Evolutionary conservation across 2,329 filamentous ascomycete species (phyloP).

Genomic region (Apiospora arundinis): DNA sequence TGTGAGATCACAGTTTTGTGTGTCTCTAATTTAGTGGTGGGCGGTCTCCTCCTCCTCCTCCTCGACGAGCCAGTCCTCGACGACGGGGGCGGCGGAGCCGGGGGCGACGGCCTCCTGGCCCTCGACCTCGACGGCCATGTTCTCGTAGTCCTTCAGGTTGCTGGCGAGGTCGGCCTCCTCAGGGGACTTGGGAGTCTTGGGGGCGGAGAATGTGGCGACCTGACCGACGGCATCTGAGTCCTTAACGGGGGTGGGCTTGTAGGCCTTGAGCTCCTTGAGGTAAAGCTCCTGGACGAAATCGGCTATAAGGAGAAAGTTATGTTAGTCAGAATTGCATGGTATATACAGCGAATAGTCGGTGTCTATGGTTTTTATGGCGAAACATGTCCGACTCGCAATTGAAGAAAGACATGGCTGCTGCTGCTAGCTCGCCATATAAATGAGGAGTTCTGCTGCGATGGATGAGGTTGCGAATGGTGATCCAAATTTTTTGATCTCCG

Average conservation of each 20-base stretch:
- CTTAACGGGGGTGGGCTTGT: constrained; percentile 88
- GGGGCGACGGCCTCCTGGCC: constrained; percentile 73
- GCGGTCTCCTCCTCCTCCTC: constrained; percentile 66
- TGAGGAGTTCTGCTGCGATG: neutral
- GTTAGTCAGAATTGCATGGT: neutral
- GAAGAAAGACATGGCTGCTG: neutral
- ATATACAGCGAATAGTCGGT: neutral
- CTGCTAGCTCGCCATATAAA: neutral
- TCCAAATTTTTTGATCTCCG: neutral
- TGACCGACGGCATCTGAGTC: constrained; percentile 86
- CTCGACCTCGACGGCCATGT: constrained; percentile 92
- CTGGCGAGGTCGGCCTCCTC: constrained; percentile 93
- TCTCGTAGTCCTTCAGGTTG: constrained; percentile 94
- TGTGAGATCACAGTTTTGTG: no score
- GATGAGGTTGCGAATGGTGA: neutral
- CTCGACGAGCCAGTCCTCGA: constrained; percentile 83
- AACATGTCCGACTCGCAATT: neutral
- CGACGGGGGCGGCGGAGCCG: constrained; percentile 61
- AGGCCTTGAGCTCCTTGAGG: constrained; percentile 92
- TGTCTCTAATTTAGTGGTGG: constrained; percentile 52
- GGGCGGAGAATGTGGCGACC: constrained; percentile 84
- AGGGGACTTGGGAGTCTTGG: constrained; percentile 83
- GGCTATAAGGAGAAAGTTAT: constrained; percentile 59
- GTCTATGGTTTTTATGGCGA: neutral
- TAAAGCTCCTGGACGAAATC: constrained; percentile 98